Percentiles rank a stretch among this genome's conserved stretches.
phyloP scores from a whole-genome alignment of 2,329 filamentous ascomycete genomes.

The Blastomyces gilchristii region DNA sequence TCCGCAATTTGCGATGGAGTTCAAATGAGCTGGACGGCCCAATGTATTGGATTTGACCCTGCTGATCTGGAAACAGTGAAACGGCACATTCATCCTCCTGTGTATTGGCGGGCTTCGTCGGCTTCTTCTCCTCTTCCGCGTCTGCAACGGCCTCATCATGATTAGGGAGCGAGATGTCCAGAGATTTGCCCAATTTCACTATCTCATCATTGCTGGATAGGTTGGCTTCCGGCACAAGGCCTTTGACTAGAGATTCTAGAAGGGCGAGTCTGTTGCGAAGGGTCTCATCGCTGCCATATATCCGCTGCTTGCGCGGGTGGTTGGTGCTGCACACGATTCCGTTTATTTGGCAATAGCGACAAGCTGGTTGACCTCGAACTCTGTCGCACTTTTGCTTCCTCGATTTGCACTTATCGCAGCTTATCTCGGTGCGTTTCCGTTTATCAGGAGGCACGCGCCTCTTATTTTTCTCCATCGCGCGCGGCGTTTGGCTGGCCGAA shows the following conservation, averaged over 20 bases:
- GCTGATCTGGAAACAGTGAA: conserved; percentile 2
- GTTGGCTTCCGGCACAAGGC: neutral
- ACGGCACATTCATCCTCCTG: neutral
- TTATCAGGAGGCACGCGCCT: conserved; percentile 2
- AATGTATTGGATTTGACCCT: conserved; percentile 6
- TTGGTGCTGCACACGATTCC: conserved; percentile 1
- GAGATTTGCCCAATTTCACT: neutral
- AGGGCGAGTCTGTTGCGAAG: neutral
- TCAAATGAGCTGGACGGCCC: conserved; percentile 3
- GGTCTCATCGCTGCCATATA: conserved; percentile 6
- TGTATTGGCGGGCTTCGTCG: neutral
- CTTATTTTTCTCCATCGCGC: neutral
- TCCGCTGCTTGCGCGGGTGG: neutral
- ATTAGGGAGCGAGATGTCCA: neutral
- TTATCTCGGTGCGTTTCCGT: conserved; percentile 3
- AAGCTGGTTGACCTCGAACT: neutral
- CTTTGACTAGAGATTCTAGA: conserved; percentile 4
- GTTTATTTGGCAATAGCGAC: neutral
- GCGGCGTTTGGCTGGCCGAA: neutral
- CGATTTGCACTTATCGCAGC: conserved; percentile 3
- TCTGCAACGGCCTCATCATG: neutral
- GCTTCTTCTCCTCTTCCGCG: neutral
- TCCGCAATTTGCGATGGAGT: neutral
- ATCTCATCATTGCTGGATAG: neutral
- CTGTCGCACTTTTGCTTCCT: conserved; percentile 4